phyloP scores from a whole-genome alignment of 192 early-diverging fungal species.

The Physocladia obscura region DNA sequence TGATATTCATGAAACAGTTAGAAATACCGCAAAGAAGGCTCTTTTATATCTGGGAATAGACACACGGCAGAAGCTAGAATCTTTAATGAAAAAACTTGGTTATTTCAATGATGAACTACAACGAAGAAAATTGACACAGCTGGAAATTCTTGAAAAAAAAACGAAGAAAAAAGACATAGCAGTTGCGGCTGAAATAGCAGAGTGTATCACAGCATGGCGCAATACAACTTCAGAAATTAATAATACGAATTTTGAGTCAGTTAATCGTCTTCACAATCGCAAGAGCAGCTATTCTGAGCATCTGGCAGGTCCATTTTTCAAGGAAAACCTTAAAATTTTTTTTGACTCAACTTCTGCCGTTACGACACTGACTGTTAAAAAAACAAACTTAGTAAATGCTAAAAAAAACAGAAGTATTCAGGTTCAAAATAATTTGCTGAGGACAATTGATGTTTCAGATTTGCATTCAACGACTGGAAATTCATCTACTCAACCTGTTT shows the following conservation, averaged over 20 bases:
- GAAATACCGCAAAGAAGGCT: constrained; percentile 31
- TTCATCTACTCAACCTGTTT: background rate
- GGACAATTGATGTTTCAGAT: background rate
- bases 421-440: background rate
- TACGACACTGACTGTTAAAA: background rate
- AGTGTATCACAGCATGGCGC: constrained; percentile 15
- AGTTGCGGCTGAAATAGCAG: background rate
- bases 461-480: background rate
- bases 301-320: constrained; percentile 46
- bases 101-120: constrained; percentile 22
- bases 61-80: constrained; percentile 25
- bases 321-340: constrained; percentile 28
- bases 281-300: constrained; percentile 46
- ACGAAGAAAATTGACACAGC: background rate
- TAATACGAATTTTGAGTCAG: background rate
- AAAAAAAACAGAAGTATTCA: background rate
- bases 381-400: background rate
- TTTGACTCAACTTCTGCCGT: background rate
- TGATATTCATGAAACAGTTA: constrained; percentile 35
- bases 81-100: constrained; percentile 37
- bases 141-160: constrained; percentile 17
- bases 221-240: background rate
- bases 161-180: constrained; percentile 12
- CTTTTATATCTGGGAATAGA: constrained; percentile 38
- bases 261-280: constrained; percentile 13